Percentiles rank a stretch among this genome's conserved stretches.
phyloP scores from a whole-genome alignment of 1,284 basidiomycete species.

The Irpex sp. region DNA sequence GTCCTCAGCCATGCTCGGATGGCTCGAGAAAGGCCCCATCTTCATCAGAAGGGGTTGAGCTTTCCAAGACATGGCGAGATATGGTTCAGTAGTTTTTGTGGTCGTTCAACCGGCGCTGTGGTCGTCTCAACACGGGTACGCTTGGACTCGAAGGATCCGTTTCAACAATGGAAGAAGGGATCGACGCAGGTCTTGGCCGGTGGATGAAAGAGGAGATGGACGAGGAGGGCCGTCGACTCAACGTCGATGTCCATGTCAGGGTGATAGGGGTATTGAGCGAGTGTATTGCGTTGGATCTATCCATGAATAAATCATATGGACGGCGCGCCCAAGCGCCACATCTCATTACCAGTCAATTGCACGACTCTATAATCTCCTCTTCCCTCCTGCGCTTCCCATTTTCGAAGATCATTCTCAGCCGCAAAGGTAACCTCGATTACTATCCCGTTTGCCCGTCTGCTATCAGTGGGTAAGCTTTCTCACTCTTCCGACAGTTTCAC shows the following conservation, averaged over 20 bases:
- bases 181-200: background rate
- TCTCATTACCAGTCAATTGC: too few species aligned
- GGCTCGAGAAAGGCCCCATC: constrained; percentile 15
- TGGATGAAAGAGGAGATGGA: background rate
- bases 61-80: background rate
- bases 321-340: too few species aligned
- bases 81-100: background rate
- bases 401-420: too few species aligned
- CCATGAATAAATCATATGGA: too few species aligned
- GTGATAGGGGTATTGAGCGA: background rate
- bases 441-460: too few species aligned
- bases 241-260: background rate
- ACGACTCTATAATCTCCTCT: too few species aligned
- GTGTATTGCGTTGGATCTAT: background rate
- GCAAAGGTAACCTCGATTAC: too few species aligned
- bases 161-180: constrained; percentile 1
- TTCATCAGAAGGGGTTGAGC: constrained; percentile 28
- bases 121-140: constrained; percentile 2
- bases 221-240: background rate
- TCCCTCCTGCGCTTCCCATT: too few species aligned
- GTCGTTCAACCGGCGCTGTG: constrained; percentile 2
- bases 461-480: constrained; percentile 38
- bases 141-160: background rate
- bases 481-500: background rate
- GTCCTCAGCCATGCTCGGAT: background rate